Evolutionary conservation across 441 rosid genomes (phyloP).

Genomic region (Erodium moschatum): DNA sequence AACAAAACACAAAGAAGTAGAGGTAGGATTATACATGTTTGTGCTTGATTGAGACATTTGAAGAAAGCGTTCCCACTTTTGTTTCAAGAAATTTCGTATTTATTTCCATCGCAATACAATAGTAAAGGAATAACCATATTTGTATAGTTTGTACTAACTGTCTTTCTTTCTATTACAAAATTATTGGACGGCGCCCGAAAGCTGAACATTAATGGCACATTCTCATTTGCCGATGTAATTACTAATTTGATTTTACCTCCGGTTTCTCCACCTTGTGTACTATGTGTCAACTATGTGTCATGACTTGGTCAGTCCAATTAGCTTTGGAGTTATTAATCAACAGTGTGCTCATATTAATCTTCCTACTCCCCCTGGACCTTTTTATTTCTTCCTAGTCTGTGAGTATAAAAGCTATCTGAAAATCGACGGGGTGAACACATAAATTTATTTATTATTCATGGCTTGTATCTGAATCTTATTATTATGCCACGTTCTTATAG

Average conservation of each 20-base stretch:
- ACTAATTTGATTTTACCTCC: background rate
- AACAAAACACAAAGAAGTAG: background rate
- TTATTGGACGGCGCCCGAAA: background rate
- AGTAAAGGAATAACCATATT: too few relatives aligned
- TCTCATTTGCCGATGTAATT: background rate
- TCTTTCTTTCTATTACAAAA: background rate
- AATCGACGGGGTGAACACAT: background rate
- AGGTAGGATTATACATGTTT: background rate
- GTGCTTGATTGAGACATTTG: background rate
- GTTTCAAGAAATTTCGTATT: too few relatives aligned
- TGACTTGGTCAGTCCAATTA: background rate
- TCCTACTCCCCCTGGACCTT: background rate
- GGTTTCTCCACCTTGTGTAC: background rate
- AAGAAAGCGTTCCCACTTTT: too few relatives aligned
- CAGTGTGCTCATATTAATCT: background rate
- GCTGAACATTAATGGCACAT: background rate
- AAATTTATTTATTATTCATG: background rate
- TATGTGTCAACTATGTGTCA: background rate
- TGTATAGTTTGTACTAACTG: background rate
- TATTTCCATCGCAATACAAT: too few relatives aligned
- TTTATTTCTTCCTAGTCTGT: background rate
- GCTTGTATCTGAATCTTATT: background rate
- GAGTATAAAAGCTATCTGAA: background rate
- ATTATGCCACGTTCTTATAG: constrained; percentile 10
- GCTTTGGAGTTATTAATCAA: background rate